phyloP scores from a whole-genome alignment of 2,329 filamentous ascomycete species.

The Fusarium mexicanum region DNA sequence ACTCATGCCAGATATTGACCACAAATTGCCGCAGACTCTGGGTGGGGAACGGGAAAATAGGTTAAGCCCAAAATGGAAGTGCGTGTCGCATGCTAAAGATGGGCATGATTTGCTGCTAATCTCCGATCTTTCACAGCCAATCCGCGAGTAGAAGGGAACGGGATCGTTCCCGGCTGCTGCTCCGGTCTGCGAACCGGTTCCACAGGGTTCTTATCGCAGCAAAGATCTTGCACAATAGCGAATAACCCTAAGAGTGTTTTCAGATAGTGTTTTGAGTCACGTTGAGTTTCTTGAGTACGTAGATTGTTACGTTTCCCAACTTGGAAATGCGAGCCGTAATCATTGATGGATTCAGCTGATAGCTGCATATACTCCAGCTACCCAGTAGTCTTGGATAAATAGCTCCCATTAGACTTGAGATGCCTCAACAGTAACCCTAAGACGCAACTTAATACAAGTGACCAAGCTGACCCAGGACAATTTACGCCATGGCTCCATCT shows the following conservation, averaged over 20 bases:
- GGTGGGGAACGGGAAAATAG: neutral
- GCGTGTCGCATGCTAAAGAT: neutral
- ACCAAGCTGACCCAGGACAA: accelerated
- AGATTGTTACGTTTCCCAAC: neutral
- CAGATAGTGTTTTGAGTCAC: neutral
- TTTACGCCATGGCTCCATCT: neutral
- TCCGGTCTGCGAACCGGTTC: neutral
- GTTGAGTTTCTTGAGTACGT: neutral
- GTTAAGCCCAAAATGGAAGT: neutral
- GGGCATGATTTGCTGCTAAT: neutral
- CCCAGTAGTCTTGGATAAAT: neutral
- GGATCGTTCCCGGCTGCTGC: neutral
- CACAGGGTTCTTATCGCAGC: neutral
- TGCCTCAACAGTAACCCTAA: neutral
- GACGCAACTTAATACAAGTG: neutral
- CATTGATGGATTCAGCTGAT: neutral
- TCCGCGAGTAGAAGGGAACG: neutral
- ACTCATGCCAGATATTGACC: neutral
- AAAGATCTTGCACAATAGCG: neutral
- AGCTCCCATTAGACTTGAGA: neutral
- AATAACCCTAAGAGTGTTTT: neutral
- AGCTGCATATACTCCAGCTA: neutral
- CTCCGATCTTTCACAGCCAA: neutral
- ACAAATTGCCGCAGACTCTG: neutral
- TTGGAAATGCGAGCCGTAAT: neutral